A percentile compares a stretch with the other conserved stretches of the same genome.
These are phyloP conservation scores for Epipyxis sp. DNA, from an alignment of 108 stramenopile genomes.

Conservation along the genomic window DNA sequence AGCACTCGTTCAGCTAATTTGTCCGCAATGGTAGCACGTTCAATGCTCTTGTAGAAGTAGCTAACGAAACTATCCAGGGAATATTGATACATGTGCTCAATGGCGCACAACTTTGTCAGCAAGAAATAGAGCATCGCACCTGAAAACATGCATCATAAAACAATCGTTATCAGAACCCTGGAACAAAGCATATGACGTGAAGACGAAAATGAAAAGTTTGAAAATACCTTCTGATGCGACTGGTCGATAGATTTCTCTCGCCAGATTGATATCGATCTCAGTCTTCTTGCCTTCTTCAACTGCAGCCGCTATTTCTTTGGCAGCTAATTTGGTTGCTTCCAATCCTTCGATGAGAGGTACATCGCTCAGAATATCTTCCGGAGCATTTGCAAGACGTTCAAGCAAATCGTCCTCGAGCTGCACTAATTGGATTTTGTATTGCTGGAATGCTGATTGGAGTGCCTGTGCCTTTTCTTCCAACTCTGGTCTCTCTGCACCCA, in stretches of 20 bases:
- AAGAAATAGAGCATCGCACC: slow-evolving; percentile 92
- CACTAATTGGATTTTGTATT: slow-evolving; percentile 78
- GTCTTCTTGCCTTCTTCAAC: slow-evolving; percentile 72
- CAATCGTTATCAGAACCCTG: too few relatives aligned
- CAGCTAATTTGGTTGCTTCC: slow-evolving; percentile 77
- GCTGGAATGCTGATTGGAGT: slow-evolving; percentile 66
- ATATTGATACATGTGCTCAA: slow-evolving; percentile 92
- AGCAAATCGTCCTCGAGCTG: slow-evolving; percentile 78
- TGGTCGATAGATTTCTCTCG: slow-evolving; percentile 74
- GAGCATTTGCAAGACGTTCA: slow-evolving; percentile 79
- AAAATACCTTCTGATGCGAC: slow-evolving; percentile 82
- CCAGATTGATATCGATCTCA: slow-evolving; percentile 68
- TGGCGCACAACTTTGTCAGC: slow-evolving; percentile 72
- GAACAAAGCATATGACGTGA: too few relatives aligned
- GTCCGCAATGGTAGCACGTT: slow-evolving; percentile 61
- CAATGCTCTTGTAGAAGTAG: slow-evolving; percentile 78
- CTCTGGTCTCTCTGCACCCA: slow-evolving; percentile 75
- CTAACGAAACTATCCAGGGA: slow-evolving; percentile 77
- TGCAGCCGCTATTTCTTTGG: slow-evolving; percentile 73
- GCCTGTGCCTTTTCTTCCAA: slow-evolving; percentile 73
- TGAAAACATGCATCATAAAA: too few relatives aligned
- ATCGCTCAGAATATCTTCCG: slow-evolving; percentile 79
- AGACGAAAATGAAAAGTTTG: too few relatives aligned
- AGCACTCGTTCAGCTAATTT: slow-evolving; percentile 61
- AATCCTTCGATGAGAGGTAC: slow-evolving; percentile 83